These are phyloP conservation scores for Globisporangium megalacanthum DNA, from an alignment of 352 stramenopile genomes.

Conservation along the genomic window DNA sequence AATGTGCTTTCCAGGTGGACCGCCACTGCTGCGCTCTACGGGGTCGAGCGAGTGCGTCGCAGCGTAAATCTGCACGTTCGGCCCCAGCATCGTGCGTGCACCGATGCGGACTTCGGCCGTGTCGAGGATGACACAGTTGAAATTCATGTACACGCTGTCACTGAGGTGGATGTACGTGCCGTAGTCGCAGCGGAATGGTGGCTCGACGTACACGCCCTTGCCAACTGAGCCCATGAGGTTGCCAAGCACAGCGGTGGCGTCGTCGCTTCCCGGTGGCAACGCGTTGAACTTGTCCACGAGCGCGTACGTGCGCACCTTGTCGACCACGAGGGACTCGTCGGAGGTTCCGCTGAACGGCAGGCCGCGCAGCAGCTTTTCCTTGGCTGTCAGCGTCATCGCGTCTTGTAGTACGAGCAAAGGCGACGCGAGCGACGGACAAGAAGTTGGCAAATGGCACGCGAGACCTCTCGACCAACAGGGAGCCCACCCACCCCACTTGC, in stretches of 20 bases:
- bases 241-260: conserved; percentile 19
- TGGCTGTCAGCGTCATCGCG: too few relatives aligned
- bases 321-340: too few relatives aligned
- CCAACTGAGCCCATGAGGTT: conserved; percentile 40
- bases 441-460: too few relatives aligned
- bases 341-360: too few relatives aligned
- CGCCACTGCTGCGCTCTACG: conserved; percentile 22
- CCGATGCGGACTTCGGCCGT: conserved; percentile 72
- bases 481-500: too few relatives aligned
- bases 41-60: conserved; percentile 68
- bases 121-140: conserved; percentile 84
- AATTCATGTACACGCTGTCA: conserved; percentile 82
- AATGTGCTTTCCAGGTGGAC: conserved; percentile 42
- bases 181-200: conserved; percentile 87
- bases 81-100: conserved; percentile 59
- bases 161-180: conserved; percentile 72
- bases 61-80: conserved; percentile 72
- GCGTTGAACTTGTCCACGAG: conserved; percentile 42
- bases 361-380: too few relatives aligned
- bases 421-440: too few relatives aligned
- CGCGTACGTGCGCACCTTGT: conserved; percentile 22
- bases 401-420: too few relatives aligned
- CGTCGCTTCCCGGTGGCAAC: conserved; percentile 18
- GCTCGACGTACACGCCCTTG: conserved; percentile 47
- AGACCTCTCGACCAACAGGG: too few relatives aligned